Evolutionary conservation across 164 flowering plant species (phyloP).

Genomic region (Liriodendron chinense): DNA sequence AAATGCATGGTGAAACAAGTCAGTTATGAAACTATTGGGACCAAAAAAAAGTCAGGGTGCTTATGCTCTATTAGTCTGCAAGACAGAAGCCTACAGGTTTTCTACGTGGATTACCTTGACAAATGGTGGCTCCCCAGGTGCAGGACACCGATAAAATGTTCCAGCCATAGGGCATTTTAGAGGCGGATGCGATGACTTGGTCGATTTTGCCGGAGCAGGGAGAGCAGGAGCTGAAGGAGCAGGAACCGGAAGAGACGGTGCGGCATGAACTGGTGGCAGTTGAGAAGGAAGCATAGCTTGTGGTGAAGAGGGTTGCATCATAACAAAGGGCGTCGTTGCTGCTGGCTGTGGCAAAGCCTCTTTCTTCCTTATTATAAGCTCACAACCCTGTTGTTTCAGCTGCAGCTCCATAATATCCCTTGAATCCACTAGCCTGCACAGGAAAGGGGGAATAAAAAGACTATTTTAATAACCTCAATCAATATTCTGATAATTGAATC

Average conservation of each 20-base stretch:
- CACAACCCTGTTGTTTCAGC: conserved; percentile 62
- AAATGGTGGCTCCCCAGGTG: conserved; percentile 75
- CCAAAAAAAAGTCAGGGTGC: too few species aligned
- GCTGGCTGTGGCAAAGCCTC: conserved; percentile 54
- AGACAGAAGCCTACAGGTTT: too few species aligned
- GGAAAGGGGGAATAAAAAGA: not conserved
- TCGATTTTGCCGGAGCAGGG: conserved; percentile 40
- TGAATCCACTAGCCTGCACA: conserved; percentile 69
- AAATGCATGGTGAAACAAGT: too few species aligned
- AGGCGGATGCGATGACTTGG: conserved; percentile 49
- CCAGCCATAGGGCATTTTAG: conserved; percentile 82
- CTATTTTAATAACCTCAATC: conserved; percentile 2
- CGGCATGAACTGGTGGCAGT: conserved; percentile 25
- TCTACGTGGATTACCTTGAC: conserved; percentile 44
- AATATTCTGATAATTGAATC: not conserved
- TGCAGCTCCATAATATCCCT: conserved; percentile 65
- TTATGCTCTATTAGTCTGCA: too few species aligned
- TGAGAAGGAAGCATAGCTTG: conserved; percentile 34
- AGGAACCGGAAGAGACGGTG: conserved; percentile 15
- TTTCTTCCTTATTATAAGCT: conserved; percentile 57
- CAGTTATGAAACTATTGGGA: too few species aligned
- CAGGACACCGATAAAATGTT: conserved; percentile 60
- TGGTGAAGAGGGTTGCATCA: conserved; percentile 27
- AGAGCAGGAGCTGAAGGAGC: conserved; percentile 25
- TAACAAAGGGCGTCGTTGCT: conserved; percentile 26